These are phyloP conservation scores for Neurospora sp. DNA, from an alignment of 495 filamentous ascomycete species.

Conservation along the genomic window DNA sequence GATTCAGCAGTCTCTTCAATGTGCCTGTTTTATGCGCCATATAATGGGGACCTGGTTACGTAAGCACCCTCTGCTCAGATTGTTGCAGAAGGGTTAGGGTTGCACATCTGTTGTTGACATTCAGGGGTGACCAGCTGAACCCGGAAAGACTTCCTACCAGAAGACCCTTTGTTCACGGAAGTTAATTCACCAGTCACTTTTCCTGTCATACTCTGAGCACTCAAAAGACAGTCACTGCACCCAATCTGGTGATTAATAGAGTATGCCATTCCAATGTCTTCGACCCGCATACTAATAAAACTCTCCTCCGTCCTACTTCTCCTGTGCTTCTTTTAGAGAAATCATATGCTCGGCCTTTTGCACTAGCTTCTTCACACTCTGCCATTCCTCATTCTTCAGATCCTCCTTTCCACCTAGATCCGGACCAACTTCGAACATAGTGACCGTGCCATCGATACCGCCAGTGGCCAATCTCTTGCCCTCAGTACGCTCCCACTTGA, in stretches of 20 bases:
- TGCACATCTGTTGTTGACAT: not conserved
- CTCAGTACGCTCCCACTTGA: conserved; percentile 86
- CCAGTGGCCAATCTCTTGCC: conserved; percentile 80
- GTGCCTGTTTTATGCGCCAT: not conserved
- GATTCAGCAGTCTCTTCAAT: not conserved
- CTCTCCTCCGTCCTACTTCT: not conserved
- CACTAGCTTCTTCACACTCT: conserved; percentile 75
- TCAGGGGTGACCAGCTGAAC: not conserved
- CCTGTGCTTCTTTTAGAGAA: not conserved
- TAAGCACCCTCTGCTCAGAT: not conserved
- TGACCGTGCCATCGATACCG: conserved; percentile 80
- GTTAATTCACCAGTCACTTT: not conserved
- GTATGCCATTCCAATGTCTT: not conserved
- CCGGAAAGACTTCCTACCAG: not conserved
- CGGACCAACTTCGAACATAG: conserved; percentile 85
- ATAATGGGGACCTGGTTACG: not conserved
- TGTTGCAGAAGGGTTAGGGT: not conserved
- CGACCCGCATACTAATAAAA: not conserved
- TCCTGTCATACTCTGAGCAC: not conserved
- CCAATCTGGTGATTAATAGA: not conserved
- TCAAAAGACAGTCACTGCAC: not conserved
- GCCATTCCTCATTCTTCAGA: conserved; percentile 81
- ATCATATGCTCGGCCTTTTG: conserved; percentile 45
- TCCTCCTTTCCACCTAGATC: conserved; percentile 73
- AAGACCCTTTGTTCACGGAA: not conserved